Evolutionary conservation across 2,329 filamentous ascomycete genomes (phyloP).

Genomic region (Exophiala alcalophila): DNA sequence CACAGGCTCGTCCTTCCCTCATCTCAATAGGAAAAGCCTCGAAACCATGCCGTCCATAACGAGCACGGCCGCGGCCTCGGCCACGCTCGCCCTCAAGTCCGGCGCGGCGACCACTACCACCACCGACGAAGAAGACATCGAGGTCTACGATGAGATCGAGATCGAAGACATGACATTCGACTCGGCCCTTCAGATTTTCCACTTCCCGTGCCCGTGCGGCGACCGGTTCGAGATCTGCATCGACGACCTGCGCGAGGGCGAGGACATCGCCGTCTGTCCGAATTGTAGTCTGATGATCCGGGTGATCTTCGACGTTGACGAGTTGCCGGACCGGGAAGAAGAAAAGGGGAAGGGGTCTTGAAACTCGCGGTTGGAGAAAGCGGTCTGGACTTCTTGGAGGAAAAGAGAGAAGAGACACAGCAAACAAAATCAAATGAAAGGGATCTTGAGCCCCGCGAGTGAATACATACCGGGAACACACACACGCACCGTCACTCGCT

Average conservation of each 20-base stretch:
- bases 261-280: slow-evolving; percentile 94
- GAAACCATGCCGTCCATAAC: slow-evolving; percentile 17
- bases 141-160: slow-evolving; percentile 95
- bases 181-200: slow-evolving; percentile 76
- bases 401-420: background rate
- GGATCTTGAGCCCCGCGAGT: too few relatives aligned
- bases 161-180: slow-evolving; percentile 99
- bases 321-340: slow-evolving; percentile 34
- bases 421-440: background rate
- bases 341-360: slow-evolving; percentile 2
- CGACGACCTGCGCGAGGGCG: slow-evolving; percentile 77
- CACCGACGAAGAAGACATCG: slow-evolving; percentile 51
- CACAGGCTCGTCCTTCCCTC: too few relatives aligned
- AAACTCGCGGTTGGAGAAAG: too few relatives aligned
- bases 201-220: slow-evolving; percentile 95
- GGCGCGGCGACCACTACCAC: slow-evolving; percentile 2
- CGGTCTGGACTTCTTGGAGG: too few relatives aligned
- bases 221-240: slow-evolving; percentile 92
- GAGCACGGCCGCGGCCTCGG: slow-evolving; percentile 10
- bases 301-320: slow-evolving; percentile 84
- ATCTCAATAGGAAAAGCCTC: too few relatives aligned
- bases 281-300: slow-evolving; percentile 96
- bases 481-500: too few relatives aligned
- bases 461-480: too few relatives aligned
- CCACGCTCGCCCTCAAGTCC: slow-evolving; percentile 6